These are phyloP conservation scores for Hemerocallis citrina DNA, from an alignment of 106 monocot species.

Conservation along the genomic window DNA sequence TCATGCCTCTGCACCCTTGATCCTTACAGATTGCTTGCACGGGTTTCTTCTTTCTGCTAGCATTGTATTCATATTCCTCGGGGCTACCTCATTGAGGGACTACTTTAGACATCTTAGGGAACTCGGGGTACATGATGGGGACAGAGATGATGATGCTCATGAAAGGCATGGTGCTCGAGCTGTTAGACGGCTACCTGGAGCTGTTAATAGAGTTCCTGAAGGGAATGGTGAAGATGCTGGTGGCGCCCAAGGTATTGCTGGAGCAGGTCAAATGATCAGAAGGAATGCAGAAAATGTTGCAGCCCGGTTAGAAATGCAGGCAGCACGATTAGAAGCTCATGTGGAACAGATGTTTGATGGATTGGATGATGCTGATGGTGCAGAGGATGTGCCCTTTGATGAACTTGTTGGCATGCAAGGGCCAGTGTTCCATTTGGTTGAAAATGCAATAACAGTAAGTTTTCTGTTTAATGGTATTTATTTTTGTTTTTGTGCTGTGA, in stretches of 20 bases:
- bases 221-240: slow-evolving; percentile 73
- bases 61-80: slow-evolving; percentile 98
- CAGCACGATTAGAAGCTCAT: slow-evolving; percentile 90
- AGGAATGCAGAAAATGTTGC: slow-evolving; percentile 99
- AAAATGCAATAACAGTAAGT: slow-evolving; percentile 98
- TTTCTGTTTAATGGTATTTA: not conserved
- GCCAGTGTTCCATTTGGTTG: slow-evolving; percentile 92
- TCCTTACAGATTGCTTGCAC: slow-evolving; percentile 92
- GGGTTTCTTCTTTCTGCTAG: slow-evolving; percentile 95
- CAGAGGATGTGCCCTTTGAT: slow-evolving; percentile 99
- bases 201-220: slow-evolving; percentile 55
- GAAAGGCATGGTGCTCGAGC: slow-evolving; percentile 89
- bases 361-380: slow-evolving; percentile 97
- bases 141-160: slow-evolving; percentile 81
- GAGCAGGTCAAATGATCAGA: slow-evolving; percentile 80
- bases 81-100: slow-evolving; percentile 95
- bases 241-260: slow-evolving; percentile 69
- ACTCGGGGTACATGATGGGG: slow-evolving; percentile 75
- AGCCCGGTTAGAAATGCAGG: slow-evolving; percentile 86
- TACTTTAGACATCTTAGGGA: slow-evolving; percentile 90
- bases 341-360: slow-evolving; percentile 99
- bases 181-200: slow-evolving; percentile 52
- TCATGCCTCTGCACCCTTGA: slow-evolving; percentile 67
- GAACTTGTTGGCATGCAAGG: slow-evolving; percentile 99
- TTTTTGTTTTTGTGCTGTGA: not conserved